Percentiles rank a stretch among this genome's conserved stretches.
Evolutionary conservation across 495 filamentous ascomycete species (phyloP).

Genomic region (Neurospora sp.): DNA sequence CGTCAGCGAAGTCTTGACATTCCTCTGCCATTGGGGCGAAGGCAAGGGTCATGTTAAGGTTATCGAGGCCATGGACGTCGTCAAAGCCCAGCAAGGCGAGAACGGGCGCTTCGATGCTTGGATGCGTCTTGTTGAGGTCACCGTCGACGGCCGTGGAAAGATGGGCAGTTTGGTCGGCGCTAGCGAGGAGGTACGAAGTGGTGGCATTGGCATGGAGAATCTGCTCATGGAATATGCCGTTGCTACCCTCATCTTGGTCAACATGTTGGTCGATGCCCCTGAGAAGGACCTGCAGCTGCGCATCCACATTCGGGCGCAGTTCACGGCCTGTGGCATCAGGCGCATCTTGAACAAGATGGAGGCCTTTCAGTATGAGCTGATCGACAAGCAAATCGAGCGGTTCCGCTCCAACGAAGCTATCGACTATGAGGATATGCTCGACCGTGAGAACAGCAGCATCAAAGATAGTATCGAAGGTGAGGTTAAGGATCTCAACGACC

Average conservation of each 20-base stretch:
- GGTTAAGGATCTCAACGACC: slow-evolving; percentile 89
- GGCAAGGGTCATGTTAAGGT: slow-evolving; percentile 94
- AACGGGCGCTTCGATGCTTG: slow-evolving; percentile 96
- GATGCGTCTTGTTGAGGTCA: slow-evolving; percentile 98
- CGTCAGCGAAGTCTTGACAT: slow-evolving; percentile 92
- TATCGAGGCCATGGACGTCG: slow-evolving; percentile 81
- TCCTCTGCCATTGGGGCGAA: slow-evolving; percentile 88
- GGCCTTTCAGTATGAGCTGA: slow-evolving; percentile 93
- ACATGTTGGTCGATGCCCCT: slow-evolving; percentile 90
- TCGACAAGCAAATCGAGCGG: slow-evolving; percentile 95
- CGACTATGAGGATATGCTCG: slow-evolving; percentile 94
- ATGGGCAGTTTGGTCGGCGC: slow-evolving; percentile 97
- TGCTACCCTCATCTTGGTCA: slow-evolving; percentile 87
- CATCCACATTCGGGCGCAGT: slow-evolving; percentile 91
- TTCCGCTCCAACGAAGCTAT: slow-evolving; percentile 92
- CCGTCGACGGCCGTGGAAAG: slow-evolving; percentile 92
- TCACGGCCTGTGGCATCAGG: slow-evolving; percentile 92
- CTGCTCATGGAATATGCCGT: slow-evolving; percentile 98
- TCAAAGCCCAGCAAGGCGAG: slow-evolving; percentile 82
- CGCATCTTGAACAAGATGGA: slow-evolving; percentile 96
- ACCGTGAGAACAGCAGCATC: slow-evolving; percentile 80
- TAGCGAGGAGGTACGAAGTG: slow-evolving; percentile 92
- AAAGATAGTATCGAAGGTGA: slow-evolving; percentile 86
- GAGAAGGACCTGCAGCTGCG: slow-evolving; percentile 82
- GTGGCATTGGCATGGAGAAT: slow-evolving; percentile 98